These are phyloP conservation scores for Arabidopsis lyrata DNA, from an alignment of 441 rosid genomes.

Conservation along the genomic window DNA sequence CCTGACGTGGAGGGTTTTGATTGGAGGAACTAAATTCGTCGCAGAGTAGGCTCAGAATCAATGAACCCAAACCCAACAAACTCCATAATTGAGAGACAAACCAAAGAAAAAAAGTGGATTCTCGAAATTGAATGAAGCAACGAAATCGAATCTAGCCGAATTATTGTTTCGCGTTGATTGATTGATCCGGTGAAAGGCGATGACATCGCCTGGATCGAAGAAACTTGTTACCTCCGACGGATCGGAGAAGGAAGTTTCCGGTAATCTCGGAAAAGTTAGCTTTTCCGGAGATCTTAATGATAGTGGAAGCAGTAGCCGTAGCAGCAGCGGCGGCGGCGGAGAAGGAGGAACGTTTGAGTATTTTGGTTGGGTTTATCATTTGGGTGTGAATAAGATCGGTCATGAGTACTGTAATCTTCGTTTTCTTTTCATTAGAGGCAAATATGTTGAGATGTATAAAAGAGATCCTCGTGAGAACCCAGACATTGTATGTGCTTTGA, in stretches of 20 bases:
- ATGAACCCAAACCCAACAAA: slow-evolving; percentile 16
- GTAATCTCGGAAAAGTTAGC: slow-evolving; percentile 31
- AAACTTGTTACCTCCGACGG: slow-evolving; percentile 49
- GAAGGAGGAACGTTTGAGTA: slow-evolving; percentile 63
- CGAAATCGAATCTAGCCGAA: neutral
- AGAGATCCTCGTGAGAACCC: slow-evolving; percentile 91
- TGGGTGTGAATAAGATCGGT: slow-evolving; percentile 83
- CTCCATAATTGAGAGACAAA: neutral
- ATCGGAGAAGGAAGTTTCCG: slow-evolving; percentile 48
- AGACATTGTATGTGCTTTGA: slow-evolving; percentile 65
- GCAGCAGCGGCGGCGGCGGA: slow-evolving; percentile 11
- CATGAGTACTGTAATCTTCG: slow-evolving; percentile 80
- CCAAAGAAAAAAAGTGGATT: neutral
- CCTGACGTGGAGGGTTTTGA: neutral
- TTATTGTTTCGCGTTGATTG: neutral
- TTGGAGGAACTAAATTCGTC: neutral
- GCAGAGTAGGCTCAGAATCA: neutral
- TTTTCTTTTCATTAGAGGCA: slow-evolving; percentile 72
- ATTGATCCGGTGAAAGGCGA: slow-evolving; percentile 25
- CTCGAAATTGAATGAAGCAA: neutral
- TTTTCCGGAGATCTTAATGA: slow-evolving; percentile 26
- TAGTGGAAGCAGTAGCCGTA: slow-evolving; percentile 42
- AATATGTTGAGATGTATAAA: slow-evolving; percentile 88
- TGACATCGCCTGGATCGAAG: slow-evolving; percentile 48
- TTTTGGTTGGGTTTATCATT: slow-evolving; percentile 88